Percentiles rank a stretch among this genome's conserved stretches.
These are phyloP conservation scores for Geosmithia flava DNA, from an alignment of 2,329 filamentous ascomycete species.

Conservation along the genomic window DNA sequence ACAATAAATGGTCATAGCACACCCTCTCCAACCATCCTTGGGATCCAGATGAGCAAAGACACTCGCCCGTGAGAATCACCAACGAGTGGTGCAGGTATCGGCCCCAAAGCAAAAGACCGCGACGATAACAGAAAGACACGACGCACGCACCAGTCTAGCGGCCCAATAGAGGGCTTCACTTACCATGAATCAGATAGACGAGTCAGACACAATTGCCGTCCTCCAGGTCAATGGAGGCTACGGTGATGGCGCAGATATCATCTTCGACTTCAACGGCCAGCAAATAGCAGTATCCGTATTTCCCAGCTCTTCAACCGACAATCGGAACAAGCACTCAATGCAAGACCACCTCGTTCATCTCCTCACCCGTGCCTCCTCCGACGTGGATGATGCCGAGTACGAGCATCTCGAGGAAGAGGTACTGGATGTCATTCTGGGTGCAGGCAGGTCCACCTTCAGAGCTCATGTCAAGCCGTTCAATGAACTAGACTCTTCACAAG, in stretches of 20 bases:
- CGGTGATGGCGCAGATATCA: conserved; percentile 11
- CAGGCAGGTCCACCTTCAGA: conserved; percentile 7
- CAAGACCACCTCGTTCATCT: conserved; percentile 9
- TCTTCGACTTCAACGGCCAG: conserved; percentile 9
- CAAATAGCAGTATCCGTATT: conserved; percentile 9
- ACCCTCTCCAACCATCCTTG: too few species aligned
- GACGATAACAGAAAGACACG: too few species aligned
- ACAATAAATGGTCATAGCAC: too few species aligned
- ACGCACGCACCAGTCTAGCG: too few species aligned
- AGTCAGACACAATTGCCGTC: conserved; percentile 3
- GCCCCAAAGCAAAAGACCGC: too few species aligned
- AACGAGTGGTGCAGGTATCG: too few species aligned
- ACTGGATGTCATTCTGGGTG: conserved; percentile 7
- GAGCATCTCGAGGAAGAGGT: conserved; percentile 8
- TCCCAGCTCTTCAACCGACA: conserved; percentile 5
- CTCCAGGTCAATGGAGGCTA: conserved; percentile 9
- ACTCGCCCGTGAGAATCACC: too few species aligned
- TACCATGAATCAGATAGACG: conserved; percentile 2
- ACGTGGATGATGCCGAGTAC: conserved; percentile 7
- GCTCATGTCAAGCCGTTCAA: conserved; percentile 1
- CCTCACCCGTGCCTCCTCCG: conserved; percentile 4
- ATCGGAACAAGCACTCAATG: conserved; percentile 3
- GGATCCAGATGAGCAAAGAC: too few species aligned
- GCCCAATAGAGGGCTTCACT: not conserved
- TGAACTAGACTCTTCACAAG: not conserved